Conservation (phyloP, 768 basidiomycete species). For the Agrocybe pediades region DNA sequence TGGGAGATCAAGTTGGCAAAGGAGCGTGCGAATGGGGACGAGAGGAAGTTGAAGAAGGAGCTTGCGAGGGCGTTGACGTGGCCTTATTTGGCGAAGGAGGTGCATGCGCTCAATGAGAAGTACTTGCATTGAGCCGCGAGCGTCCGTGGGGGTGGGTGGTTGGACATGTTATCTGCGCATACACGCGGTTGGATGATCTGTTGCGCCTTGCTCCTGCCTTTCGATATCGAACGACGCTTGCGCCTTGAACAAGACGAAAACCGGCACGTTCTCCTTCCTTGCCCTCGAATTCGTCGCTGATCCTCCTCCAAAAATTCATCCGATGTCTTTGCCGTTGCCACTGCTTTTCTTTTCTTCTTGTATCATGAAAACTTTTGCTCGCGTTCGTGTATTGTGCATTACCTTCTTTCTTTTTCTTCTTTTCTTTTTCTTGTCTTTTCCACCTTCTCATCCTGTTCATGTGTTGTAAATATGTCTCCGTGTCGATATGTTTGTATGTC, state of each 20-base stretch:
- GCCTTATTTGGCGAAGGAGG: slow-evolving; percentile 85
- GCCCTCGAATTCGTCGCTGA: too few species aligned
- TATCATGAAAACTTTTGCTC: too few species aligned
- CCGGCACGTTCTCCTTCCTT: too few species aligned
- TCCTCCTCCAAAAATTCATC: too few species aligned
- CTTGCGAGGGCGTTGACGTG: slow-evolving; percentile 73
- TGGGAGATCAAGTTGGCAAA: slow-evolving; percentile 95
- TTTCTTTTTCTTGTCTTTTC: slow-evolving; percentile 7
- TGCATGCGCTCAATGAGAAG: slow-evolving; percentile 85
- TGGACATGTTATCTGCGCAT: not conserved
- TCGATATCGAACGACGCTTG: too few species aligned
- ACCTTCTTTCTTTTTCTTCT: slow-evolving; percentile 2
- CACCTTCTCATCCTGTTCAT: slow-evolving; percentile 1
- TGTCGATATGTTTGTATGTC: slow-evolving; percentile 2
- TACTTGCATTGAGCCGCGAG: slow-evolving; percentile 50
- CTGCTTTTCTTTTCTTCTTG: too few species aligned
- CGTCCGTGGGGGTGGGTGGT: too few species aligned
- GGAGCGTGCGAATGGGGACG: slow-evolving; percentile 60
- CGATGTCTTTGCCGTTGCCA: too few species aligned
- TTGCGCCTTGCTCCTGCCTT: too few species aligned
- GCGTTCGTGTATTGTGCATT: too few species aligned
- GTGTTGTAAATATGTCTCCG: not conserved
- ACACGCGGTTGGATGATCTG: not conserved
- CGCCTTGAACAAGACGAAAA: too few species aligned
- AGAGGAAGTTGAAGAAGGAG: slow-evolving; percentile 52